phyloP scores from a whole-genome alignment of 306 rosid species.

The Psophocarpus tetragonolobus region DNA sequence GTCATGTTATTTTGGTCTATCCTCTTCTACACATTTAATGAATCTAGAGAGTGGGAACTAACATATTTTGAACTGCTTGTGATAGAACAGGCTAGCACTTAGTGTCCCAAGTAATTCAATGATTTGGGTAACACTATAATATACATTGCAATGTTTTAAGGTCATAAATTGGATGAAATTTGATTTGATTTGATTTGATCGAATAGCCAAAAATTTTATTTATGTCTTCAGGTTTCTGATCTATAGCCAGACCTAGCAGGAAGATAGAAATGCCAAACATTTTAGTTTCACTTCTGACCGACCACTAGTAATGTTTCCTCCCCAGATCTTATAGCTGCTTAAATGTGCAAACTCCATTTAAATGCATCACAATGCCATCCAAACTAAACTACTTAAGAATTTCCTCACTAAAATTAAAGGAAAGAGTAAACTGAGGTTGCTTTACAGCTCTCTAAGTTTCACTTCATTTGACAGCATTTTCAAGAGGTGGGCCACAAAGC shows the following conservation, averaged over 20 bases:
- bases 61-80: neutral
- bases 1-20: neutral
- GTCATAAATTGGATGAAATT: neutral
- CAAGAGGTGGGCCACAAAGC: neutral
- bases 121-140: neutral
- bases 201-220: neutral
- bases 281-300: neutral
- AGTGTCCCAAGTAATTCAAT: neutral
- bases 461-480: neutral
- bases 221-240: neutral
- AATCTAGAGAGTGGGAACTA: neutral
- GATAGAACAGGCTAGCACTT: neutral
- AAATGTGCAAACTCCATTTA: too few relatives aligned
- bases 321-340: neutral
- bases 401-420: neutral
- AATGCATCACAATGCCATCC: neutral
- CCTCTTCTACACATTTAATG: neutral
- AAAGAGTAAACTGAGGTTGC: neutral
- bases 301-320: neutral
- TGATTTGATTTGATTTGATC: neutral
- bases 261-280: too few relatives aligned
- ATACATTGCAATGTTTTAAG: neutral
- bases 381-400: too few relatives aligned
- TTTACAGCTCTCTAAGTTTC: neutral
- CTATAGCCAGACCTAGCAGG: too few relatives aligned